Evolutionary conservation across 73 alveolate species (phyloP).

Genomic region (Paramecium caudatum): DNA sequence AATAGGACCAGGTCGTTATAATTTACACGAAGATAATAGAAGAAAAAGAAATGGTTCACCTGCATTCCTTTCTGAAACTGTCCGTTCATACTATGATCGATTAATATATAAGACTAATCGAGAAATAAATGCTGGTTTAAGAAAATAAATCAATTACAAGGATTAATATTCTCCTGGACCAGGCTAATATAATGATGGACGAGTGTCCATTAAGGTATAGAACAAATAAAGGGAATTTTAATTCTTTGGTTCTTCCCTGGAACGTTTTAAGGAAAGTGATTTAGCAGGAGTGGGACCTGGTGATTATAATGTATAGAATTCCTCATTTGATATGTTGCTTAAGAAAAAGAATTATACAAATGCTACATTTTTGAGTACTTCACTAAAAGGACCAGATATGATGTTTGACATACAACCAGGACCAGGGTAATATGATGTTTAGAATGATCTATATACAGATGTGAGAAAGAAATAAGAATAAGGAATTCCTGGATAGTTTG

Average conservation of each 20-base stretch:
- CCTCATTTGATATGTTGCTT: not conserved
- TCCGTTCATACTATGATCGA: constrained; percentile 39
- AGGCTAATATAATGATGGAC: not conserved
- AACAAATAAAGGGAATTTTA: not conserved
- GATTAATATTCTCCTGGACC: constrained; percentile 42
- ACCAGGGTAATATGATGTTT: constrained; percentile 7
- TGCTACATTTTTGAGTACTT: constrained; percentile 56
- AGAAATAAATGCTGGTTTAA: constrained; percentile 26
- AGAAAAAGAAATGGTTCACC: not conserved
- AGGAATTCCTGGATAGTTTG: constrained; percentile 25
- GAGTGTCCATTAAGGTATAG: constrained; percentile 5
- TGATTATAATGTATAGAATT: not conserved
- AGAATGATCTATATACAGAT: constrained; percentile 28
- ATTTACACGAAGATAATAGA: not conserved
- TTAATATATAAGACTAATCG: constrained; percentile 40
- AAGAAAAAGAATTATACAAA: constrained; percentile 43
- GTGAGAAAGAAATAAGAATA: not conserved
- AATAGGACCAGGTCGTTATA: constrained; percentile 50
- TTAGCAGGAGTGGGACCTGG: not conserved
- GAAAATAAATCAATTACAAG: constrained; percentile 13
- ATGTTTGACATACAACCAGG: constrained; percentile 1
- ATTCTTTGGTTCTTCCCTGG: constrained; percentile 51
- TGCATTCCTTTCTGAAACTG: constrained; percentile 51
- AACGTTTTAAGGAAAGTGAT: not conserved
- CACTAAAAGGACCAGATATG: not conserved